A percentile compares a stretch with the other conserved stretches of the same genome.
phyloP scores from a whole-genome alignment of 2,329 filamentous ascomycete genomes.

The Diaporthe citrichinensis region DNA sequence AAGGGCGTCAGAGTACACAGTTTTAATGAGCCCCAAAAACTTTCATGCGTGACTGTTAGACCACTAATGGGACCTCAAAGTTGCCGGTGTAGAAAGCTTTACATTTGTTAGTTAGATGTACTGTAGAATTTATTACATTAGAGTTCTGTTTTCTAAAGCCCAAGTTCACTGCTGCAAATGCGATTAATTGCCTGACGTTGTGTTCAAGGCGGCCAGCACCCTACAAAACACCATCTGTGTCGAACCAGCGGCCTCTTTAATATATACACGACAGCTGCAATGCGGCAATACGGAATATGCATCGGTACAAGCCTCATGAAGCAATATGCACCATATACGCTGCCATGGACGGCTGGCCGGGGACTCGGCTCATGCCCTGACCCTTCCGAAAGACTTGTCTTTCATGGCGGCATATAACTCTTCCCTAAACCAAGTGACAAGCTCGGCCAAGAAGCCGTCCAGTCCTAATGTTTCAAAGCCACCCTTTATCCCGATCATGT shows the following conservation, averaged over 20 bases:
- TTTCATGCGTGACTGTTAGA: no score
- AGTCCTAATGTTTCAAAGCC: constrained; percentile 40
- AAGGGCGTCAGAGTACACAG: no score
- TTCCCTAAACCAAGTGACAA: constrained; percentile 17
- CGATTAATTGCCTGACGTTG: no score
- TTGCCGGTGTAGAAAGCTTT: no score
- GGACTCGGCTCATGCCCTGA: not conserved
- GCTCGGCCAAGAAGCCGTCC: constrained; percentile 38
- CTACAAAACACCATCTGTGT: not conserved
- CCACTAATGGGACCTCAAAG: no score
- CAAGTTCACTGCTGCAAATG: not conserved
- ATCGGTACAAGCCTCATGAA: not conserved
- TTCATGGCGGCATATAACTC: constrained; percentile 7
- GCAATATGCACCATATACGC: no score
- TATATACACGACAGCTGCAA: not conserved
- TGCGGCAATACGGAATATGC: not conserved
- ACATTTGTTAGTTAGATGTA: no score
- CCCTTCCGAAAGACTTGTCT: not conserved
- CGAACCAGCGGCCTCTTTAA: not conserved
- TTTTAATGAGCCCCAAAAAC: no score
- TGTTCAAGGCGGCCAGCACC: not conserved
- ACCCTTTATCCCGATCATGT: constrained; percentile 30
- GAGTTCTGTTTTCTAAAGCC: no score
- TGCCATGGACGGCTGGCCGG: not conserved
- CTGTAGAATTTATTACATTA: no score